Evolutionary conservation across 768 basidiomycete genomes (phyloP), one percentile per base, ranked within the genome.

Genomic region (Obba rivulosa): DNA sequence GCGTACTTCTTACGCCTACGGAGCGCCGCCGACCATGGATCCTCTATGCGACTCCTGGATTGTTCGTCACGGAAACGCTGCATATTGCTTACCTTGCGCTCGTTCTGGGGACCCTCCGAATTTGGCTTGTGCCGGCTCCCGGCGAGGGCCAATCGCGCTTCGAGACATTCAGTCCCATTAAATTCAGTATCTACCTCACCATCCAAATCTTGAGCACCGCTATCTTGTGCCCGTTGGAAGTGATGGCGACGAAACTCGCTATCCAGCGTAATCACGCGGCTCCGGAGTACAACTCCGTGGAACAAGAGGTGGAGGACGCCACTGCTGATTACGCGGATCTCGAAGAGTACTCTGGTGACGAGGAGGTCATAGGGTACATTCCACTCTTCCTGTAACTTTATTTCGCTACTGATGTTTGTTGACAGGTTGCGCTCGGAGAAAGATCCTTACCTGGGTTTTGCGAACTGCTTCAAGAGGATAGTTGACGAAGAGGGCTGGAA

Each of bases 221-320:
- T 13, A 58, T 87, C 47, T 73, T 91, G 11, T 74, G 86, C 23
- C 90, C 90, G 4, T 67, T 92, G 22, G 90, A 92, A 60, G 88
- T 92, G 23, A 84, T 92, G 42, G 66, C 80, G 13, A 86, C 84
- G 13, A 73, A 88, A 42, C 75, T 92, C 4, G 85, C 88, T 17
- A 85, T 92, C 48, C 90, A 92, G 59, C 79, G 90, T 45, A 92
- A 92, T 54, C 88, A 91, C 54, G 80, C 83, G 7, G 81, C 83
- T 14, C 69, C 81, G 4, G 86, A 85, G 47, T 87, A 79, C 59
- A 85, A 87, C 53, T 82, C 86, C 1, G 79, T 87, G 24, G 69
- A 80, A 3, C 85, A 88, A 59, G 87, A 91, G 56, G 79, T 79
- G 16, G 83, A 83, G 35, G 80, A 78, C 5, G 82, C 85, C 56